phyloP scores from a whole-genome alignment of 495 filamentous ascomycete genomes.

The Podospora pseudopauciseta region DNA sequence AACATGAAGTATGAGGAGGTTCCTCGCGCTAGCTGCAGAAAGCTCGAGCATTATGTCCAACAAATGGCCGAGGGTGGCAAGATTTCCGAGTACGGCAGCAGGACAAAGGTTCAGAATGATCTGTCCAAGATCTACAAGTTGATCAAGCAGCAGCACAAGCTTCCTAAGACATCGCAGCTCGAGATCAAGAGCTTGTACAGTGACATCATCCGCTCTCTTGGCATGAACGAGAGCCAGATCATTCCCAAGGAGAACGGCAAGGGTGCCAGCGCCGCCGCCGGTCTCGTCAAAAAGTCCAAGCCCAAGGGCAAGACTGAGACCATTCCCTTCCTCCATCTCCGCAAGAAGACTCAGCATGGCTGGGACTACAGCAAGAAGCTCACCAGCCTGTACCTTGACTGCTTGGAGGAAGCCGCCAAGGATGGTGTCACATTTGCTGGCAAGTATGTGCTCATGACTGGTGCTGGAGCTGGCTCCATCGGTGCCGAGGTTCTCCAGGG shows the following conservation, averaged over 20 bases:
- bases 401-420: conserved; percentile 81
- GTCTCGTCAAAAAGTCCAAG: conserved; percentile 63
- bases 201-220: conserved; percentile 85
- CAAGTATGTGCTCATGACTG: conserved; percentile 97
- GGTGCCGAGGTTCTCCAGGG: conserved; percentile 98
- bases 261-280: conserved; percentile 33
- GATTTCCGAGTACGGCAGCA: conserved; percentile 97
- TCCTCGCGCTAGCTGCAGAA: conserved; percentile 84
- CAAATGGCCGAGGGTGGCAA: conserved; percentile 99
- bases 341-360: conserved; percentile 87
- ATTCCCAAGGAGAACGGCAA: conserved; percentile 75
- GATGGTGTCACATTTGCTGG: conserved; percentile 85
- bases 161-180: conserved; percentile 89
- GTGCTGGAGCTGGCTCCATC: conserved; percentile 95
- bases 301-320: conserved; percentile 91
- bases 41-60: conserved; percentile 96
- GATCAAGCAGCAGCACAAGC: conserved; percentile 93
- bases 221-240: conserved; percentile 97
- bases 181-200: conserved; percentile 93
- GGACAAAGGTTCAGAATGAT: conserved; percentile 96
- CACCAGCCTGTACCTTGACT: conserved; percentile 86
- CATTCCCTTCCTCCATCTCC: conserved; percentile 95
- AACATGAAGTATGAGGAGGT: conserved; percentile 86
- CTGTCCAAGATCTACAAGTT: conserved; percentile 92
- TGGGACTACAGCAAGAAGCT: conserved; percentile 99